Conservation (phyloP, 352 stramenopile genomes). For the Phytopythium oedochilum region DNA sequence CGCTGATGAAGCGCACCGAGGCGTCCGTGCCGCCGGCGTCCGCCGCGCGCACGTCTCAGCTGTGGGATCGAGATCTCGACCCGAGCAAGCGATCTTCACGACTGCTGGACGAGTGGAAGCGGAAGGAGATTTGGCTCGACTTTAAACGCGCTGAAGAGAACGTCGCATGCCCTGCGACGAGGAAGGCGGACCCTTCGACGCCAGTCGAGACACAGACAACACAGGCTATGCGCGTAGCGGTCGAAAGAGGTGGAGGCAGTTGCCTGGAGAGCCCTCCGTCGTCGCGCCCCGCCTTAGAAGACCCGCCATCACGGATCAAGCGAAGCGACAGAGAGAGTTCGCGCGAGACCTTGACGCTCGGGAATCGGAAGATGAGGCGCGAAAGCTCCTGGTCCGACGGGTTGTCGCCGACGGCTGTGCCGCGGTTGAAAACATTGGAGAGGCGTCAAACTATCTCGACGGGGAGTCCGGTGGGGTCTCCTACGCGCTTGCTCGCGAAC, state of each 20-base stretch:
- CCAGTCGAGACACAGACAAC: not conserved
- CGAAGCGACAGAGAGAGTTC: conserved; percentile 8
- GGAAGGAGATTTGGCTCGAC: conserved; percentile 73
- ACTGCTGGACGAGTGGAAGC: conserved; percentile 63
- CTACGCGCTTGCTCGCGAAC: conserved; percentile 6
- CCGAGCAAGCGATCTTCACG: conserved; percentile 29
- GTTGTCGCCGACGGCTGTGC: conserved; percentile 1
- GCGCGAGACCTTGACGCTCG: not conserved
- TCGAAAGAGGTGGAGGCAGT: not conserved
- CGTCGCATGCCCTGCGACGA: conserved; percentile 17
- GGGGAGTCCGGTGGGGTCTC: conserved; percentile 5
- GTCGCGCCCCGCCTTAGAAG: not conserved
- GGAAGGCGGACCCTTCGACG: conserved; percentile 3
- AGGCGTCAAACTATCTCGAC: conserved; percentile 2
- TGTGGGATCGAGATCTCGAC: conserved; percentile 38
- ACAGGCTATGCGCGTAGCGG: not conserved
- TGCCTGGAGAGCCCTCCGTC: not conserved
- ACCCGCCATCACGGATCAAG: not conserved
- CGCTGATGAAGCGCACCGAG: conserved; percentile 18
- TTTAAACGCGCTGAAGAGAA: conserved; percentile 61
- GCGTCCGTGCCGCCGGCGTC: not conserved
- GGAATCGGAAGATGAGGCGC: not conserved
- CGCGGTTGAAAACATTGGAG: not conserved
- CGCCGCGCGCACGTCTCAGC: conserved; percentile 21
- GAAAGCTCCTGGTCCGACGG: conserved; percentile 1